phyloP scores from a whole-genome alignment of 2,329 filamentous ascomycete species.

The Hawksworthiomyces lignivorus region DNA sequence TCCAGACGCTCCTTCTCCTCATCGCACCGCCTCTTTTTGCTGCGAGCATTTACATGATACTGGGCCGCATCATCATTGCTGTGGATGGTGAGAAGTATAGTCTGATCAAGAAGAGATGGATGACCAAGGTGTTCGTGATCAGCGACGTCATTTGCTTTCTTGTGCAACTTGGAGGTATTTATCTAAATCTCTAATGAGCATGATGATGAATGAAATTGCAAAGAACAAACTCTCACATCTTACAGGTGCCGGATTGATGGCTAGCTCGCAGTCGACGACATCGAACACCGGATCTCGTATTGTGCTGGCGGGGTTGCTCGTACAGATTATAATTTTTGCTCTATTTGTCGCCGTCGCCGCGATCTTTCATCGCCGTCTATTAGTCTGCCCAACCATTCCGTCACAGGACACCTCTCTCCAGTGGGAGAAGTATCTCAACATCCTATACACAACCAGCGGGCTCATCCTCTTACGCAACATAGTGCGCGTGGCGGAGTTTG shows the following conservation, averaged over 20 bases:
- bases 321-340: conserved; percentile 43
- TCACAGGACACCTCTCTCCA: conserved; percentile 11
- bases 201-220: no score
- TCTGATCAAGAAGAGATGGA: conserved; percentile 3
- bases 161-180: conserved; percentile 3
- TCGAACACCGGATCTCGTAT: conserved; percentile 30
- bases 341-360: conserved; percentile 37
- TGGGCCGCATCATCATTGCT: conserved; percentile 6
- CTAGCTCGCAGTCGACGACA: conserved; percentile 14
- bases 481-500: conserved; percentile 10
- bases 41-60: conserved; percentile 9
- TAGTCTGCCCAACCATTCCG: not conserved
- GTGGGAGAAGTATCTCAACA: conserved; percentile 18
- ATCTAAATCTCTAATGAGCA: no score
- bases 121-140: conserved; percentile 12
- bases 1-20: conserved; percentile 1
- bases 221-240: no score
- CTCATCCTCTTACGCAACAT: conserved; percentile 12
- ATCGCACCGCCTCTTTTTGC: conserved; percentile 1
- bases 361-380: conserved; percentile 29
- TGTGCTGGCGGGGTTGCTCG: conserved; percentile 39
- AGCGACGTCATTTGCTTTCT: conserved; percentile 12
- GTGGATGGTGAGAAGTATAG: conserved; percentile 1
- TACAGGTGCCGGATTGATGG: conserved; percentile 14
- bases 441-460: conserved; percentile 9